Evolutionary conservation across 805 yeast species (phyloP), one percentile per base, ranked within the genome.

Genomic region (Spencermartinsiella europaea): DNA sequence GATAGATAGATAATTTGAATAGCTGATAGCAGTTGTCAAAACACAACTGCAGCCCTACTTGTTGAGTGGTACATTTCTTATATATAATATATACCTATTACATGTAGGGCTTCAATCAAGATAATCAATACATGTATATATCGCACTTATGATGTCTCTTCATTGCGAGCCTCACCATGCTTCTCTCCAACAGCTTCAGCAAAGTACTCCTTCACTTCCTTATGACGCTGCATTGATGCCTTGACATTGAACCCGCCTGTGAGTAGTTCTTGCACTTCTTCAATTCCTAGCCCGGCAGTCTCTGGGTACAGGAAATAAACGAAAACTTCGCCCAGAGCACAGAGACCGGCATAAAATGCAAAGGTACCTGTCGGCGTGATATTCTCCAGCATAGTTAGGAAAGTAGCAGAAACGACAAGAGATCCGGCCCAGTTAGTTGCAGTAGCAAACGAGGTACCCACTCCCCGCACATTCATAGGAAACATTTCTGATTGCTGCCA

Each of bases 401-500:
- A 91, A 0, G 96, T 85, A 2, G 96, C 78, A 1, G 97, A 86
- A 62, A 93, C 87, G 36, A 86, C 83, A 57, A 91, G 71, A 20
- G 96, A 88, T 43, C 98, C 98, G 4, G 88, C 79, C 99, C 99
- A 91, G 70, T 91, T 91, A 38, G 90, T 81, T 14, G 93, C 91
- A 10, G 97, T 87, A 1, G 96, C 89, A 59, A 79, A 83, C 48
- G 95, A 86, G 7, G 89, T 81, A 50, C 98, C 98, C 40, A 88
- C 75, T 49, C 96, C 95, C 64, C 99, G 80, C 28, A 91, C 96
- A 51, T 81, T 78, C 73, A 90, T 95, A 31, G 97, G 93, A 70
- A 93, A 89, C 61, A 91, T 71, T 68, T 91, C 99, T 47, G 91
- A 84, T 63, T 93, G 97, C 63, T 91, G 96, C 99, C 99, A 91